Conservation (phyloP, 2,329 filamentous ascomycete genomes). For the Pseudodiploospora longispora region DNA sequence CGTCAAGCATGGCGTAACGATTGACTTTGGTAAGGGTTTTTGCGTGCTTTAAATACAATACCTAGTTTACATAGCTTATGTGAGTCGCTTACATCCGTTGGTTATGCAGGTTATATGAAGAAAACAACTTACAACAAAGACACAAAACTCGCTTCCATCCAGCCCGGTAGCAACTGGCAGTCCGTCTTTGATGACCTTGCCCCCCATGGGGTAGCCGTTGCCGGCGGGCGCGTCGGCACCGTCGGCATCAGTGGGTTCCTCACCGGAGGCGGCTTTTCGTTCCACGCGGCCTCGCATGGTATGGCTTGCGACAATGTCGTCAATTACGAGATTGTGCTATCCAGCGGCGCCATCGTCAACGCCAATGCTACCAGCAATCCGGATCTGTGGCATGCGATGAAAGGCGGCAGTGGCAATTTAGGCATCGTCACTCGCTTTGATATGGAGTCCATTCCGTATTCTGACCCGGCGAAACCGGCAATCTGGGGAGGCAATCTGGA, state of each 20-base stretch:
- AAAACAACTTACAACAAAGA: no score
- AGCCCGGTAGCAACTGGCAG: no score
- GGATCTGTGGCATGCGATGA: slow-evolving; percentile 39
- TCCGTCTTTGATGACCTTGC: no score
- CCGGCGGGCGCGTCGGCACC: slow-evolving; percentile 11
- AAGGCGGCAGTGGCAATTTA: slow-evolving; percentile 40
- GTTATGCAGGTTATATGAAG: neutral
- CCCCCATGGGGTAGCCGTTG: no score
- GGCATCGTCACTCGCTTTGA: slow-evolving; percentile 29
- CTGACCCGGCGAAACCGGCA: no score
- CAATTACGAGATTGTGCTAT: slow-evolving; percentile 37
- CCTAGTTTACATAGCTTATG: no score
- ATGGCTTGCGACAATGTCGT: slow-evolving; percentile 32
- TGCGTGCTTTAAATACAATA: neutral
- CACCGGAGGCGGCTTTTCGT: slow-evolving; percentile 21
- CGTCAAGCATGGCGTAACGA: slow-evolving; percentile 27
- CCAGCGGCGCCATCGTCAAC: slow-evolving; percentile 32
- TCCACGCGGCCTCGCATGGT: slow-evolving; percentile 19
- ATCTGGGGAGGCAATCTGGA: no score
- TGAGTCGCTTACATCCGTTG: neutral
- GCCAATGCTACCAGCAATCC: slow-evolving; percentile 29
- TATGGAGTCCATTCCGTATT: neutral
- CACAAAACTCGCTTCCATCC: no score
- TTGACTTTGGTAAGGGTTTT: slow-evolving; percentile 22
- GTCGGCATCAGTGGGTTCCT: slow-evolving; percentile 18